Evolutionary conservation across 345 rosid species (phyloP).

Genomic region (Eucalyptus erythrocorys): DNA sequence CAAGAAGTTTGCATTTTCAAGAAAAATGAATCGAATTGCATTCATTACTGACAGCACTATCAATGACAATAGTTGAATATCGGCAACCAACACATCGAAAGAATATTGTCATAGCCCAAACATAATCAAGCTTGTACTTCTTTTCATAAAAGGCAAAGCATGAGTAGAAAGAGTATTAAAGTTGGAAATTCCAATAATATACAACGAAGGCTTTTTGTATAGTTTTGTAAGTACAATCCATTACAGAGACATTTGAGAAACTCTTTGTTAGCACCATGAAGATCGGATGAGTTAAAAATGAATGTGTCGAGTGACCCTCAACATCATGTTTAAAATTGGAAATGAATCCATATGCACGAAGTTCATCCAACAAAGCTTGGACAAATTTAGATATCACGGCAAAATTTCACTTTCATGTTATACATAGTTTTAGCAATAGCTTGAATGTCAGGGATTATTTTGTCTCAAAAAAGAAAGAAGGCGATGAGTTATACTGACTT

Average conservation of each 20-base stretch:
- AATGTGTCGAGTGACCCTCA: not conserved
- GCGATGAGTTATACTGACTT: not conserved
- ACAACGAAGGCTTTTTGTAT: not conserved
- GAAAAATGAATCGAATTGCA: not conserved
- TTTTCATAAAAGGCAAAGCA: not conserved
- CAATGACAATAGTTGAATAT: not conserved
- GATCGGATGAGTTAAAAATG: not conserved
- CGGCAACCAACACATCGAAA: not conserved
- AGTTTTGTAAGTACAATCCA: not conserved
- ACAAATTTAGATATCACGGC: not conserved
- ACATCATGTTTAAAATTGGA: not conserved
- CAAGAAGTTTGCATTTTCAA: not conserved
- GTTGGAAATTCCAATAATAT: not conserved
- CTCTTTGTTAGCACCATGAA: not conserved
- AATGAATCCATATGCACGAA: not conserved
- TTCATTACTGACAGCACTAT: not conserved
- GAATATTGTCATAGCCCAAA: not conserved
- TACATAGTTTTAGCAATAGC: not conserved
- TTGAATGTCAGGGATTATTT: not conserved
- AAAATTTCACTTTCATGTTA: not conserved
- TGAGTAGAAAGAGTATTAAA: not conserved
- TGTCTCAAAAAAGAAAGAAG: not conserved
- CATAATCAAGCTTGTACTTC: not conserved
- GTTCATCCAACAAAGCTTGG: not conserved
- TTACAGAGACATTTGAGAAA: not conserved